Evolutionary conservation across 352 stramenopile species (phyloP), one percentile per base, ranked within the genome.

Genomic region (Phytophthora cactorum): DNA sequence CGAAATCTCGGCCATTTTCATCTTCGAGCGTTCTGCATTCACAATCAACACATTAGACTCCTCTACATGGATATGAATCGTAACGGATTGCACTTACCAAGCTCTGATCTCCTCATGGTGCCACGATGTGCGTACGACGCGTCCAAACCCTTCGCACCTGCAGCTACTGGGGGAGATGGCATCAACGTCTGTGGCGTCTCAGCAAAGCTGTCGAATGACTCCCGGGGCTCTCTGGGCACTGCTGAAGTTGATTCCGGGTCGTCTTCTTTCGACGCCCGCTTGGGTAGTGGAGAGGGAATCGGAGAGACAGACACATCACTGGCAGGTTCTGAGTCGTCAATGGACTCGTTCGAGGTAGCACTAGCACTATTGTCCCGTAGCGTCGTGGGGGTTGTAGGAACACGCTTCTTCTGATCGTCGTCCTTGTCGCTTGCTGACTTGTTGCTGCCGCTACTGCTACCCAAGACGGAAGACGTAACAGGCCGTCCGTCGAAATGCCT

Each of bases 301-400:
- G 71, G 72, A 27, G 72, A 78, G 44, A 53, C 55, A 17, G 74
- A 78, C 28, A 65, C 73, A 53, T 81, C 74, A 47, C 66, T 80
- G 5, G 44, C 56, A 55, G 74, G 74, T 52, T 84, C 75, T 28
- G 75, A 66, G 36, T 82, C 69, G 31, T 72, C 68, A 9, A 81
- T 69, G 10, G 66, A 82, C 64, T 79, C 75, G 59, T 75, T 82
- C 28, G 75, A 82, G 1, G 75, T 79, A 4, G 75, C 66, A 53
- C 70, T 77, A 7, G 60, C 67, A 59, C 74, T 75, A 53, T 79
- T 75, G 29, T 79, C 57, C 4, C 69, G 63, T 10, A 39, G 6
- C 25, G 62, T 56, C 25, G 31, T 72, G 34, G 50, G 45, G 2
- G 45, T 62, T 41, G 25, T 59, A 2, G 61, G 39, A 28, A 38